Base-by-base conservation (phyloP, 2,329 filamentous ascomycete genomes). In the Fusarium sp. region DNA sequence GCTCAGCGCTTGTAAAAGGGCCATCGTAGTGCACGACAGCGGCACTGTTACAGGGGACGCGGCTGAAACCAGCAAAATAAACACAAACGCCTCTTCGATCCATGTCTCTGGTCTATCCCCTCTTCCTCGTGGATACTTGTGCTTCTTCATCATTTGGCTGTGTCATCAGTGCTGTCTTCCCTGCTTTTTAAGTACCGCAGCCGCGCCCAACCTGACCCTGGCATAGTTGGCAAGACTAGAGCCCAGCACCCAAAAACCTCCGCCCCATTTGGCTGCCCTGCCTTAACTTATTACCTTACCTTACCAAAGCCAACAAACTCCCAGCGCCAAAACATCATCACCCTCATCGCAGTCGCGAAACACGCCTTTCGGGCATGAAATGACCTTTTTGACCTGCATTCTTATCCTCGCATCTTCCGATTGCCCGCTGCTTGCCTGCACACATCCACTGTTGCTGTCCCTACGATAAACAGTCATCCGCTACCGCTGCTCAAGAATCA, bases 11-110 rank as follows among this genome's bases (percentile, higher is more conserved):
- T 67, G 33, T 30, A 61, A 33, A 59, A 42, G 61, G 61, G 63
- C 38, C n/a, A 35, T 67, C 16, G 50, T 51, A 68, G 66, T 47
- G 60, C 68, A 62, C 50, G 45, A 54, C 36, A 48, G 31, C 58
- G 53, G 56, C 60, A 62, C 58, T 59, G 59, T 59, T 59, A 59
- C 61, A 71, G 57, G 66, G 70, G 47, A 55, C 57, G 45, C 70
- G 70, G 62, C 70, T 73, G 70, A 73, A 73, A 73, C 70, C 53
- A 61, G 54, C 45, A 35, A 62, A 59, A 70, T 65, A 72, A 68
- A 73, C 71, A 73, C 48, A 73, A 54, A 71, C 70, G 57, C 70
- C 66, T 50, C 26, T 41, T 39, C 42, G 18, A 41, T 61, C 30
- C 51, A 36, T 66, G 61, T 30, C 56, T 41, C 28, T 28, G 30